phyloP scores from a whole-genome alignment of 768 basidiomycete species.

The Kwoniella sp. region DNA sequence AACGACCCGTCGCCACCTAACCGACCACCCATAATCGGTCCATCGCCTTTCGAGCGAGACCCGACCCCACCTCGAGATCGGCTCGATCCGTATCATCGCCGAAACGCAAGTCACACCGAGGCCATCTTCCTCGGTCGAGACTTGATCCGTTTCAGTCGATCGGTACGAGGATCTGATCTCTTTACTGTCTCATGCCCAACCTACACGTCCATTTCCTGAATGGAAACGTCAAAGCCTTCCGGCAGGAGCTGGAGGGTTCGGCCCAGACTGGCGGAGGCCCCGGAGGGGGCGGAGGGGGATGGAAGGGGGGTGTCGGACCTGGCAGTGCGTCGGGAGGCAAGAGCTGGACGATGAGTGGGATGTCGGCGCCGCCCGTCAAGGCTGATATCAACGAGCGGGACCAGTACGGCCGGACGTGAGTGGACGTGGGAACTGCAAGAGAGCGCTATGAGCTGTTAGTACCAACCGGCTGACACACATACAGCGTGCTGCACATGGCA shows the following conservation, averaged over 20 bases:
- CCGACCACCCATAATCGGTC: no score
- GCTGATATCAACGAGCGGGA: slow-evolving; percentile 50
- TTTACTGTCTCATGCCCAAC: slow-evolving; percentile 40
- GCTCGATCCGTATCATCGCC: no score
- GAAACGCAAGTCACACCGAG: no score
- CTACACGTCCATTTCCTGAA: slow-evolving; percentile 42
- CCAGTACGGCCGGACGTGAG: slow-evolving; percentile 44
- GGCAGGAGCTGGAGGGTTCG: slow-evolving; percentile 37
- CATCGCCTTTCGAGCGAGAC: no score
- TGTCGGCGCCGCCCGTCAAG: slow-evolving; percentile 17
- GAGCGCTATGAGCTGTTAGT: background rate
- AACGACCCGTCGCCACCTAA: no score
- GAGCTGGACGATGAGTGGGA: slow-evolving; percentile 37
- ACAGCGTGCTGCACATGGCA: slow-evolving; percentile 77
- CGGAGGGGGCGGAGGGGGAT: slow-evolving; percentile 2
- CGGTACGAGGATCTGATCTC: no score
- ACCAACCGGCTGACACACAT: slow-evolving; percentile 8
- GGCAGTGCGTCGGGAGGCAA: slow-evolving; percentile 33
- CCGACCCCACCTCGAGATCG: no score
- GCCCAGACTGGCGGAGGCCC: slow-evolving; percentile 1
- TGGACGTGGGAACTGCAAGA: no score
- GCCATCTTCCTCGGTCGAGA: no score
- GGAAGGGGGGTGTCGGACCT: background rate
- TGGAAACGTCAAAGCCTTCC: slow-evolving; percentile 45
- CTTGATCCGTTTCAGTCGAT: no score